Base-by-base conservation (phyloP, 768 basidiomycete genomes). In the Suillus luteus region DNA sequence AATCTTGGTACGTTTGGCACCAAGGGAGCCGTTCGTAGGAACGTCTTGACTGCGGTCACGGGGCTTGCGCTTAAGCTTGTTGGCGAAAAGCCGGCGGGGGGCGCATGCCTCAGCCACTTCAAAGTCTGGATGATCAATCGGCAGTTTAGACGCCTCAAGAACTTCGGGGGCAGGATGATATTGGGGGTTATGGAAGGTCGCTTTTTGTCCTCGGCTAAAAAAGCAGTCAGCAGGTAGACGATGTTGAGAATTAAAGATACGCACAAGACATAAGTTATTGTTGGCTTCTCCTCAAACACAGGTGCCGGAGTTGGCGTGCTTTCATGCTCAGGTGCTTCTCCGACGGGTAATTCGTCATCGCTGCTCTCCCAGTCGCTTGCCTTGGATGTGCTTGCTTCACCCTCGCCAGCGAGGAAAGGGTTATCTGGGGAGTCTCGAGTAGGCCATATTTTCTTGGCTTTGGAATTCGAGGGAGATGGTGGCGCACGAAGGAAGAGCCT, bases 221-320 rank as follows among this genome's bases (percentile, higher is more conserved):
- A 48, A 60, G 49, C 15, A 33, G 46, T 69, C 49, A 67, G 59
- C 22, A 38, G 11, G 61, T 5, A 24, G 9, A 24, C 17, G 11
- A 17, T 43, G 1, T 2, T 27, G 37, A 58, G 14, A 57, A 55
- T 52, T 37, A 44, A 43, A 43, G 4, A 84, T 35, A 35, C 89
- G 69, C 73, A 91, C 90, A 91, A 91, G 55, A 92, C 90, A 69
- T 88, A 89, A 33, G 85, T 85, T 59, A 91, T 77, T 2, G 82
- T 89, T 0, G 87, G 86, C 68, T 82, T 83, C 71, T 91, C 90
- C 40, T 81, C 77, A 43, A 70, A 70, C 7, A 72, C 46, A 3
- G 75, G 68, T n/a, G 69, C 58, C 5, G 67, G 76, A 51, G 73
- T 75, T 15, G 84, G 82, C 0, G 81, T 79, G 19, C 63, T 71